These are phyloP conservation scores for Alternaria gansuensis DNA, from an alignment of 2,329 filamentous ascomycete genomes.

Conservation along the genomic window DNA sequence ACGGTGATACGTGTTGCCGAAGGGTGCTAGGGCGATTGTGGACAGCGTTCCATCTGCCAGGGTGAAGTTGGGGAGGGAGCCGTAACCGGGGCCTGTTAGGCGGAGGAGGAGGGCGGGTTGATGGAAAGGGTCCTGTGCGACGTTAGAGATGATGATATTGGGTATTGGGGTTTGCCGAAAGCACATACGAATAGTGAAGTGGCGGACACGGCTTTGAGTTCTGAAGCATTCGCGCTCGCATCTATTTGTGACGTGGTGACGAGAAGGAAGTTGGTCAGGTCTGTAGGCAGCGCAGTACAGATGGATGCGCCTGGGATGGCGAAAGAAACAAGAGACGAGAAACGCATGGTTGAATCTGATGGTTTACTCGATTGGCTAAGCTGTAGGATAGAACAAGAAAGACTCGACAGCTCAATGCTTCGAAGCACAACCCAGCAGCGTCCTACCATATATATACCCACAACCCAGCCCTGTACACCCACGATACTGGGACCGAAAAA, in stretches of 20 bases:
- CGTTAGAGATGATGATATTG: not conserved
- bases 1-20: constrained; percentile 34
- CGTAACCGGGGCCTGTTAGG: constrained; percentile 52
- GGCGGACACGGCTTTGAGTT: constrained; percentile 50
- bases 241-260: constrained; percentile 51
- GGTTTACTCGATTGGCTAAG: not conserved
- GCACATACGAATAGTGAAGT: constrained; percentile 50
- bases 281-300: constrained; percentile 24
- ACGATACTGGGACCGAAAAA: not conserved
- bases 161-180: not conserved
- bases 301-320: constrained; percentile 16
- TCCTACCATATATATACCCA: not conserved
- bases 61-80: constrained; percentile 52
- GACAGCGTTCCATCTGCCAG: constrained; percentile 48
- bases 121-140: constrained; percentile 45
- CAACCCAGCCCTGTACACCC: not conserved
- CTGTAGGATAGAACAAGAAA: not conserved
- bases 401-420: not conserved
- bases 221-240: constrained; percentile 38
- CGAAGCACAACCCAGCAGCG: not conserved
- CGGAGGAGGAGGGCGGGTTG: constrained; percentile 50
- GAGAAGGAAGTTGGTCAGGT: constrained; percentile 49
- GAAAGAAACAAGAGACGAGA: constrained; percentile 19
- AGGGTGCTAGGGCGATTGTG: constrained; percentile 40
- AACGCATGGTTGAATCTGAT: constrained; percentile 23